Evolutionary conservation across 2,329 filamentous ascomycete species (phyloP).

Genomic region (Aspergillus niger): DNA sequence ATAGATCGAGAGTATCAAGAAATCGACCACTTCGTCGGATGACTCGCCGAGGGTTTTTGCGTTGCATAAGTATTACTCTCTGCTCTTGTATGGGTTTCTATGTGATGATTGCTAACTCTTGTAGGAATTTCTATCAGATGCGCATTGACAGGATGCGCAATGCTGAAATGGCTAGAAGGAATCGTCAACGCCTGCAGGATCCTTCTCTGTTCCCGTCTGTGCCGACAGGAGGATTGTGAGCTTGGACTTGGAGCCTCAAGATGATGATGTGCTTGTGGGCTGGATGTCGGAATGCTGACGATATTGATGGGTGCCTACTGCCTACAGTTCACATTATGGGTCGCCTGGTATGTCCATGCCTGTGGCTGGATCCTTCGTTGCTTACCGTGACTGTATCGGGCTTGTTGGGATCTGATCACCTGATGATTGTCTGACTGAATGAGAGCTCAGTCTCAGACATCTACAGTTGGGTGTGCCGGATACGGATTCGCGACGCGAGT

Average conservation of each 20-base stretch:
- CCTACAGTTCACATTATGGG: neutral
- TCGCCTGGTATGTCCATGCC: neutral
- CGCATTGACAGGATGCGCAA: conserved; percentile 76
- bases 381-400: neutral
- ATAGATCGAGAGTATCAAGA: conserved; percentile 49
- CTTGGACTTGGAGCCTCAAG: conserved; percentile 11
- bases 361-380: neutral
- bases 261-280: neutral
- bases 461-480: neutral
- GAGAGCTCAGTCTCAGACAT: neutral
- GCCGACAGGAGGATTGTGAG: conserved; percentile 60
- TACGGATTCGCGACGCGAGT: neutral
- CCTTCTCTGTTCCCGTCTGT: conserved; percentile 83
- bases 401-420: neutral
- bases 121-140: conserved; percentile 81
- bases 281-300: neutral
- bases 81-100: neutral
- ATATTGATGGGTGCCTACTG: neutral
- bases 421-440: neutral
- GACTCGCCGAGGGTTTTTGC: conserved; percentile 79
- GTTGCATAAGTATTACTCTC: conserved; percentile 68
- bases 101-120: neutral
- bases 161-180: conserved; percentile 76
- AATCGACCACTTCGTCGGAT: conserved; percentile 52
- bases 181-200: conserved; percentile 76